phyloP scores from a whole-genome alignment of 805 yeast genomes.

The Hanseniaspora lindneri region DNA sequence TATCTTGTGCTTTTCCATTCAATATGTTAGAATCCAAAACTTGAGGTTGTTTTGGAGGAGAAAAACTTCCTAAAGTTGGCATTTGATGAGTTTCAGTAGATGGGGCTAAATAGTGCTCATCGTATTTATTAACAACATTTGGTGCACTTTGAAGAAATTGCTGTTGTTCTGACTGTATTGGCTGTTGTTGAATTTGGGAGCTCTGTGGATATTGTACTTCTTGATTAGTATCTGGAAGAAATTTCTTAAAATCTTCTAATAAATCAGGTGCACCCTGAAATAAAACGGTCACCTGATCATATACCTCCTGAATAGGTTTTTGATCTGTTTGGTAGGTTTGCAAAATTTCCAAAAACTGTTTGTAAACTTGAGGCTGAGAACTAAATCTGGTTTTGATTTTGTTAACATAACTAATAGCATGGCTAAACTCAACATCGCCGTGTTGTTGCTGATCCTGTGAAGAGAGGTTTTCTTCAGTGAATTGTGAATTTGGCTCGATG shows the following conservation, averaged over 20 bases:
- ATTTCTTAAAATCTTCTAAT: conserved; percentile 86
- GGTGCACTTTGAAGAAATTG: conserved; percentile 13
- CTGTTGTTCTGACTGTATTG: conserved; percentile 12
- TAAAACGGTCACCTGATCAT: conserved; percentile 77
- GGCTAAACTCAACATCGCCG: conserved; percentile 87
- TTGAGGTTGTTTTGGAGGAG: conserved; percentile 28
- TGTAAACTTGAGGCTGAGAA: conserved; percentile 88
- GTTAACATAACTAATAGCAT: conserved; percentile 92
- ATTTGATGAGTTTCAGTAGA: conserved; percentile 19
- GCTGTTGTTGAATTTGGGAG: too few species aligned
- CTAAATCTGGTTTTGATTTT: conserved; percentile 90
- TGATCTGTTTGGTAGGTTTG: conserved; percentile 96
- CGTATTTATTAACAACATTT: conserved; percentile 15
- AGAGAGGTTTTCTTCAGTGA: conserved; percentile 5
- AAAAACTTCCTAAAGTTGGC: conserved; percentile 31
- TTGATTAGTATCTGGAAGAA: conserved; percentile 59
- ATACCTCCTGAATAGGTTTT: conserved; percentile 88
- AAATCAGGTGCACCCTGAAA: conserved; percentile 91
- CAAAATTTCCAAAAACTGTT: conserved; percentile 82
- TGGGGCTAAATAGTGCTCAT: conserved; percentile 11
- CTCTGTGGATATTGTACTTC: conserved; percentile 22
- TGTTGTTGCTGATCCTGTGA: conserved; percentile 22
- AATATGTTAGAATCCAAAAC: conserved; percentile 19
- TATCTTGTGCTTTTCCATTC: conserved; percentile 29
- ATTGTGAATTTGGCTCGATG: too few species aligned